phyloP scores from a whole-genome alignment of 768 basidiomycete species.

The Candolleomyces efflorescens region DNA sequence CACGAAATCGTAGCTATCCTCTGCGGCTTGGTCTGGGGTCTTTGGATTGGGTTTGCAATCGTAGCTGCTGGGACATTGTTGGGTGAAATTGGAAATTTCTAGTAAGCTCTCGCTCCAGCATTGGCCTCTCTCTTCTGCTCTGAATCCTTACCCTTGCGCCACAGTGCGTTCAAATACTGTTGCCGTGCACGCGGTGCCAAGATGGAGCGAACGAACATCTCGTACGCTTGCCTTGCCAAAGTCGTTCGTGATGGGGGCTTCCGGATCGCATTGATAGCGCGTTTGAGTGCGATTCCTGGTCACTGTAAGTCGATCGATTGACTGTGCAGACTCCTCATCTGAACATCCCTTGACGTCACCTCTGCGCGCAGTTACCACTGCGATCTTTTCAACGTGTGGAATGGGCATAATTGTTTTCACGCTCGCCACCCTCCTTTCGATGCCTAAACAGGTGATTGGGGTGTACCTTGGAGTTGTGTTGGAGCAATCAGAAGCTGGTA shows the following conservation, averaged over 20 bases:
- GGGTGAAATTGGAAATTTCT: conserved; percentile 86
- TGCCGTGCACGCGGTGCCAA: conserved; percentile 75
- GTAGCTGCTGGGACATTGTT: conserved; percentile 79
- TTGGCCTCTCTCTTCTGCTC: conserved; percentile 6
- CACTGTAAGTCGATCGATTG: conserved; percentile 74
- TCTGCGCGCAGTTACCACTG: conserved; percentile 69
- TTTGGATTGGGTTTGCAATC: conserved; percentile 84
- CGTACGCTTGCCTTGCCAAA: conserved; percentile 58
- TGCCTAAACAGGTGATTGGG: conserved; percentile 89
- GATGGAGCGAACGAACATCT: conserved; percentile 52
- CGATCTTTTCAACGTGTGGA: conserved; percentile 85
- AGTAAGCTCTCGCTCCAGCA: conserved; percentile 48
- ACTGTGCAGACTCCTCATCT: neutral
- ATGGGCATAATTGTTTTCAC: conserved; percentile 78
- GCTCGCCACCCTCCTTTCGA: conserved; percentile 73
- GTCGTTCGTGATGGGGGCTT: conserved; percentile 87
- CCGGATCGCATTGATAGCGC: conserved; percentile 72
- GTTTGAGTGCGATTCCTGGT: conserved; percentile 80
- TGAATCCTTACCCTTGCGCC: too few relatives aligned
- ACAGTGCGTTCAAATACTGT: conserved; percentile 79
- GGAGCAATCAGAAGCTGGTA: conserved; percentile 43
- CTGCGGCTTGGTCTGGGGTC: conserved; percentile 88
- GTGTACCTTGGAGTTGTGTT: conserved; percentile 87
- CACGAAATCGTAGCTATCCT: conserved; percentile 89
- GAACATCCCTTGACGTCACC: conserved; percentile 5